Conservation (phyloP, 768 basidiomycete genomes). For the Pleurotus sapidus region DNA sequence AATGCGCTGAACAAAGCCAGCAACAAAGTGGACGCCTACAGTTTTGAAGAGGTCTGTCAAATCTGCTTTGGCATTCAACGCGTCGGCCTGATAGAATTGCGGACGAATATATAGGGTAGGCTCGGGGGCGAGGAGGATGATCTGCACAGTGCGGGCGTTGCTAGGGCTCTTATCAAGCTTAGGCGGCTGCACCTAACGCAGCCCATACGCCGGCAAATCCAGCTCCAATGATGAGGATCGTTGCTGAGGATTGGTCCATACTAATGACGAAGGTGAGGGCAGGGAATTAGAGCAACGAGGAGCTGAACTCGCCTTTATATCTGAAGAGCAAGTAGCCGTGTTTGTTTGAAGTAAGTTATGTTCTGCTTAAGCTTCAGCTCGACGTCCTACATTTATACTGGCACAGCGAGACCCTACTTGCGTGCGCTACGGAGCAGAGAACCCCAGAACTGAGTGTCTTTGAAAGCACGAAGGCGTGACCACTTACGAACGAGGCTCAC, state of each 20-base stretch:
- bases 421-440: too few species aligned
- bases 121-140: constrained; percentile 18
- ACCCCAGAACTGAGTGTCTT: too few species aligned
- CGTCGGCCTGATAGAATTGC: constrained; percentile 18
- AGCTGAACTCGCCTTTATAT: too few species aligned
- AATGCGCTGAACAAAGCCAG: constrained; percentile 14
- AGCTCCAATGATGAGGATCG: constrained; percentile 15
- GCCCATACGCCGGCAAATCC: constrained; percentile 20
- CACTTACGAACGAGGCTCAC: too few species aligned
- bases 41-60: constrained; percentile 10
- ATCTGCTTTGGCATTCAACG: constrained; percentile 11
- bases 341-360: too few species aligned
- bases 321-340: too few species aligned
- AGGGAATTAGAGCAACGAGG: too few species aligned
- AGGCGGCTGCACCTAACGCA: constrained; percentile 15
- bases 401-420: too few species aligned
- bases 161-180: constrained; percentile 12
- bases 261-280: too few species aligned
- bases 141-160: constrained; percentile 8
- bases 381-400: too few species aligned
- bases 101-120: constrained; percentile 17
- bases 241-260: neutral
- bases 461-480: too few species aligned
- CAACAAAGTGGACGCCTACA: constrained; percentile 13
- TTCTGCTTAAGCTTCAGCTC: too few species aligned